Conservation (phyloP, 805 yeast genomes). For the Metschnikowia proteae region DNA sequence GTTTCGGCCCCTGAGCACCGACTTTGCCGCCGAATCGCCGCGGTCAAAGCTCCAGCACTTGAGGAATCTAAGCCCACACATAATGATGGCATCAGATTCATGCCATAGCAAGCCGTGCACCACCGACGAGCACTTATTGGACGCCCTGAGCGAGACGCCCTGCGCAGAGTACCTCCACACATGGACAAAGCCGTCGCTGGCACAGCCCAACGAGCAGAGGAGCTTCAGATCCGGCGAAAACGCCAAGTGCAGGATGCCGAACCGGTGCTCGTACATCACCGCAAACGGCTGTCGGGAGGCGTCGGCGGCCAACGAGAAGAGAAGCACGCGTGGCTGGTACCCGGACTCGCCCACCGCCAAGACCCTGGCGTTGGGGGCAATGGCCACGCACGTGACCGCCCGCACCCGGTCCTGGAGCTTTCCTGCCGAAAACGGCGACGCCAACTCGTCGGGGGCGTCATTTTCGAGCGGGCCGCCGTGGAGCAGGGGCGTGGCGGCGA, state of each 20-base stretch:
- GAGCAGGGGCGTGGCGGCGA: slow-evolving; percentile 17
- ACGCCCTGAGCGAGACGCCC: slow-evolving; percentile 33
- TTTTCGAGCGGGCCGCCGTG: slow-evolving; percentile 11
- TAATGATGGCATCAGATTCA: slow-evolving; percentile 32
- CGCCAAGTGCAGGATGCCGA: slow-evolving; percentile 53
- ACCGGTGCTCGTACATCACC: slow-evolving; percentile 57
- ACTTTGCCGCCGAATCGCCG: slow-evolving; percentile 3
- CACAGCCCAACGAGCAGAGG: slow-evolving; percentile 60
- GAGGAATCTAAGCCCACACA: slow-evolving; percentile 59
- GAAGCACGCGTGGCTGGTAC: slow-evolving; percentile 59
- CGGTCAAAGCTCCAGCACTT: slow-evolving; percentile 54
- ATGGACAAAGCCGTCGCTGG: slow-evolving; percentile 64
- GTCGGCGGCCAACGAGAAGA: slow-evolving; percentile 54
- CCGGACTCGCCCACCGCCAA: slow-evolving; percentile 73
- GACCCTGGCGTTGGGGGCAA: slow-evolving; percentile 50
- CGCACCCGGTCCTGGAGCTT: slow-evolving; percentile 43
- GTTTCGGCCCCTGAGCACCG: slow-evolving; percentile 51
- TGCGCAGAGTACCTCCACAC: slow-evolving; percentile 47
- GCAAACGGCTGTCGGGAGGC: slow-evolving; percentile 48
- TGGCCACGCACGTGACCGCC: slow-evolving; percentile 52
- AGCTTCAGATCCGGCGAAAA: slow-evolving; percentile 57
- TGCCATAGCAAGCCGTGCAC: slow-evolving; percentile 59
- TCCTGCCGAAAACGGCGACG: neutral
- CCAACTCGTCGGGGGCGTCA: neutral
- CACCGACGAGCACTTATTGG: slow-evolving; percentile 61